Percentiles rank a stretch among this genome's conserved stretches.
Evolutionary conservation across 1,284 basidiomycete genomes (phyloP).

Genomic region (Sphaerobolus stellatus): DNA sequence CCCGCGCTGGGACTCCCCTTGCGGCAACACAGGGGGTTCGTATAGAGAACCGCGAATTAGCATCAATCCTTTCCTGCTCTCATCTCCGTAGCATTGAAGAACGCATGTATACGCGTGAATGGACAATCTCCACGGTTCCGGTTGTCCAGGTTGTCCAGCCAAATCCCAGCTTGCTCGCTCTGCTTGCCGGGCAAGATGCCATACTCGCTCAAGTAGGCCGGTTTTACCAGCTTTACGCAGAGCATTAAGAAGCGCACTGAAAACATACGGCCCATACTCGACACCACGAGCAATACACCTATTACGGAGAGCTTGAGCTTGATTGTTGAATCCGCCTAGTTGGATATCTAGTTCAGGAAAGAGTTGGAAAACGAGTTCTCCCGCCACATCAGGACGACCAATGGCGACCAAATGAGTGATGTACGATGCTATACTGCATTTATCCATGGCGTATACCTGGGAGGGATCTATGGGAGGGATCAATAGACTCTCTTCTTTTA

Average conservation of each 20-base stretch:
- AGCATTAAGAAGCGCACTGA: slow-evolving; percentile 58
- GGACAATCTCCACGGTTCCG: slow-evolving; percentile 56
- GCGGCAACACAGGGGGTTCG: not conserved
- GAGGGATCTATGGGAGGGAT: not conserved
- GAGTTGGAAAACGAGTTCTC: slow-evolving; percentile 46
- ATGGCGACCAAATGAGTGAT: slow-evolving; percentile 53
- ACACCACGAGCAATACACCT: slow-evolving; percentile 45
- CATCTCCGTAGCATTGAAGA: slow-evolving; percentile 56
- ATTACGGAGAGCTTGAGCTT: slow-evolving; percentile 25
- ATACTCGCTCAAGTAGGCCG: slow-evolving; percentile 61
- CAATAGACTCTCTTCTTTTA: not conserved
- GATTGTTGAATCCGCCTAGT: slow-evolving; percentile 22
- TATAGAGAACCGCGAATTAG: not conserved
- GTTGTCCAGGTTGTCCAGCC: slow-evolving; percentile 18
- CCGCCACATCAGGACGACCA: slow-evolving; percentile 45
- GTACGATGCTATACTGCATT: slow-evolving; percentile 49
- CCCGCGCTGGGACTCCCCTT: not conserved
- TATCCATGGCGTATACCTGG: slow-evolving; percentile 30
- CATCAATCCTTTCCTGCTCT: slow-evolving; percentile 20
- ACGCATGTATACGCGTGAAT: slow-evolving; percentile 70
- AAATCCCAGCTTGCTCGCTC: slow-evolving; percentile 52
- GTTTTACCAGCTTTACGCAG: slow-evolving; percentile 56
- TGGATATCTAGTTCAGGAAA: slow-evolving; percentile 50
- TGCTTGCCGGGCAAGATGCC: slow-evolving; percentile 55
- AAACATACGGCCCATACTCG: slow-evolving; percentile 55